Base-by-base conservation (phyloP, 2,329 filamentous ascomycete species). In the Cladosporium halotolerans region DNA sequence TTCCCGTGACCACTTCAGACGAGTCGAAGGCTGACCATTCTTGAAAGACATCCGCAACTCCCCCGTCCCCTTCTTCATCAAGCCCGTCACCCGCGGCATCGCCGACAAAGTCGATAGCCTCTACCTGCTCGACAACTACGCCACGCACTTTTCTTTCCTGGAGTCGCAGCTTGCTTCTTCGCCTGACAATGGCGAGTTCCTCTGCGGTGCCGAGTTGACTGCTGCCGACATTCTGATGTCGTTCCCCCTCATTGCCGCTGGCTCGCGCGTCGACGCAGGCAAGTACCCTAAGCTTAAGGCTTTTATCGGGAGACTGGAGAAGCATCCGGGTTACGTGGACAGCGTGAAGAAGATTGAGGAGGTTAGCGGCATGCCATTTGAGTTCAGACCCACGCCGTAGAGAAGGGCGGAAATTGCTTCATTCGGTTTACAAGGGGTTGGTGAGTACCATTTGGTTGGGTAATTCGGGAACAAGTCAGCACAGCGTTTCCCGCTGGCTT, bases 21-120 rank as follows among this genome's bases (percentile, higher is more conserved):
- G 14, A 28, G n/a, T 36, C 13, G 16, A 14, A 36, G 34, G n/a
- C 34, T 36, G 34, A 36, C 34, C 11, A 13, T 23, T 8, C 19
- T 18, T 14, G 60, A n/a, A 39, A 67, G 64, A 60, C 36, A 66
- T 68, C 56, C 73, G 74, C 57, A 73, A 72, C 18, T 72, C 79
- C 0, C 76, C 80, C 0, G 76, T 84, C 0, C 84, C 84, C 0
- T 88, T 87, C 75, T 86, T 88, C 73, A 72, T 88, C 63, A 83
- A 79, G 58, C 83, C 83, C 2, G 75, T 88, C 56, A 82, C 82
- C 11, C 70, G 70, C 4, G 69, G 73, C 5, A 76, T 88, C 16
- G 79, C 79, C 7, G 66, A 68, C 54, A 73, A 73, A 50, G 67
- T 82, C 32, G 69, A 76, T 11, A 59, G 58, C 0, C 55, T 62